A percentile compares a stretch with the other conserved stretches of the same genome.
Conservation (phyloP, 2,329 filamentous ascomycete species). For the Fusarium sp. region DNA sequence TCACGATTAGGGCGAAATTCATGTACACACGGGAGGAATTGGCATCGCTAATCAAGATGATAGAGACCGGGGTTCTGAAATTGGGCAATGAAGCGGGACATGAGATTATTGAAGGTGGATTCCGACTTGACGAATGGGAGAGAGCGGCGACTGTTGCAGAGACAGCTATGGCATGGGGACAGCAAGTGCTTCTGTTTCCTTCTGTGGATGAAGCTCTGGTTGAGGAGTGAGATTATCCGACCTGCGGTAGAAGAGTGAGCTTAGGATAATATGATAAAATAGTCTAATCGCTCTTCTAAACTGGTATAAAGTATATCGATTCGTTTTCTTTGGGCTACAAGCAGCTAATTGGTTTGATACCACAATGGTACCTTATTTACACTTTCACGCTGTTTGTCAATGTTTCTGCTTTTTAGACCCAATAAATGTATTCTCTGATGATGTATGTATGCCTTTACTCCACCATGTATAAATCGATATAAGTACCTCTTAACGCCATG, state of each 20-base stretch:
- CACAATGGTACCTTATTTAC: neutral
- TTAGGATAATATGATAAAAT: accelerated
- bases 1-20: slow-evolving; percentile 25
- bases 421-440: neutral
- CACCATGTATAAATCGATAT: neutral
- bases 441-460: neutral
- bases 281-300: no score
- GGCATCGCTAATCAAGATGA: slow-evolving; percentile 23
- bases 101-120: slow-evolving; percentile 10
- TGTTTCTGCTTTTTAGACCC: accelerated
- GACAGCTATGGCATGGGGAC: slow-evolving; percentile 20
- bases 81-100: slow-evolving; percentile 28
- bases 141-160: slow-evolving; percentile 10
- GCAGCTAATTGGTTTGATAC: no score
- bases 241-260: accelerated
- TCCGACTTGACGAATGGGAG: slow-evolving; percentile 30
- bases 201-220: accelerated
- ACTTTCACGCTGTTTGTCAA: neutral
- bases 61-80: slow-evolving; percentile 26
- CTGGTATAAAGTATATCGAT: no score
- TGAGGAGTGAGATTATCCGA: neutral
- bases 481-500: neutral
- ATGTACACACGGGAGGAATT: slow-evolving; percentile 31
- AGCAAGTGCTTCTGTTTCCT: slow-evolving; percentile 26
- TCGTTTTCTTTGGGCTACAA: no score